phyloP scores from a whole-genome alignment of 768 basidiomycete genomes.

The Mycena capillaripes region DNA sequence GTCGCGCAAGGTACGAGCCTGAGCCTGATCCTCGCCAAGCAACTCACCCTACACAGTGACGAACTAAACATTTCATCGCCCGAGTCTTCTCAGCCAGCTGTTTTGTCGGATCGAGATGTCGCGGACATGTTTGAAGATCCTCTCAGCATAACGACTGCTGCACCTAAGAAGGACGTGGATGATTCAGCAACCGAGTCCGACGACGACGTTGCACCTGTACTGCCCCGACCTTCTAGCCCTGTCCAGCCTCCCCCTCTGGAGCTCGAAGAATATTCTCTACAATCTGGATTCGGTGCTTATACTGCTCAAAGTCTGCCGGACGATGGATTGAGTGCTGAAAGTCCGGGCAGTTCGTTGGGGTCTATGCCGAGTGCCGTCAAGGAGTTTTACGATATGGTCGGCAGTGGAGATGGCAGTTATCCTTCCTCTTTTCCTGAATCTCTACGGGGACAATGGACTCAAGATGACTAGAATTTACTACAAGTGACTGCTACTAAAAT shows the following conservation, averaged over 20 bases:
- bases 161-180: constrained; percentile 19
- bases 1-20: constrained; percentile 23
- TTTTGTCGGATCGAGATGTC: constrained; percentile 16
- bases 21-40: background rate
- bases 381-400: constrained; percentile 62
- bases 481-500: no score
- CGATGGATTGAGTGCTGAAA: background rate
- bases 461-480: constrained; percentile 6
- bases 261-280: constrained; percentile 12
- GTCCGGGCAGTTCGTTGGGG: constrained; percentile 21
- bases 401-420: constrained; percentile 52
- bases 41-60: constrained; percentile 10
- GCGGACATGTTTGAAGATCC: constrained; percentile 29
- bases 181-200: constrained; percentile 56
- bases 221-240: background rate
- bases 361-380: constrained; percentile 55
- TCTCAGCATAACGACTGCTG: background rate
- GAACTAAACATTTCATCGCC: background rate
- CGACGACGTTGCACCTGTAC: constrained; percentile 39
- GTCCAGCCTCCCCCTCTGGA: constrained; percentile 26
- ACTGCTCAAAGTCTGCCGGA: background rate
- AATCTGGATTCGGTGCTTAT: background rate
- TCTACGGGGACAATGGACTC: constrained; percentile 40
- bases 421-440: constrained; percentile 58
- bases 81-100: background rate